These are phyloP conservation scores for Globisporangium perplexum DNA, from an alignment of 352 stramenopile species.

Conservation along the genomic window DNA sequence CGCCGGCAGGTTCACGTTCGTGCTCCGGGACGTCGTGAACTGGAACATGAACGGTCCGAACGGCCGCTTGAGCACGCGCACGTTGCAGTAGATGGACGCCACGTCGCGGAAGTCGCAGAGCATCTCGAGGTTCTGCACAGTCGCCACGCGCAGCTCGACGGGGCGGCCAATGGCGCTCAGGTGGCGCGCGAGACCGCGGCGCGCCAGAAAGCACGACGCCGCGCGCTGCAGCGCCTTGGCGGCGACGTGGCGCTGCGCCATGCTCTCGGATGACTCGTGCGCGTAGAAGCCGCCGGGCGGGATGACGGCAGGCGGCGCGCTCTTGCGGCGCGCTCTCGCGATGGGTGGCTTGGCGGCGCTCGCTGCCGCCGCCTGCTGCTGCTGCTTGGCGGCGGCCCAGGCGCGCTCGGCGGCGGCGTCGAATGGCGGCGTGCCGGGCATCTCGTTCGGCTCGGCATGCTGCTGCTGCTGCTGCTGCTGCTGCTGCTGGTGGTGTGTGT, in stretches of 20 bases:
- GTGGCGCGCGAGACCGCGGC: slow-evolving; percentile 22
- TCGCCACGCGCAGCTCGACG: slow-evolving; percentile 48
- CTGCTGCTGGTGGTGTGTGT: no score
- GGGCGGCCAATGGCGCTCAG: slow-evolving; percentile 57
- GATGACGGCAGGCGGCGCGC: background rate
- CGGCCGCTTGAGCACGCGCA: slow-evolving; percentile 81
- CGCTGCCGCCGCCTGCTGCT: no score
- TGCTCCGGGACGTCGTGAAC: slow-evolving; percentile 55
- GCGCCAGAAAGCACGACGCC: slow-evolving; percentile 32
- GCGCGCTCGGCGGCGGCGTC: slow-evolving; percentile 23
- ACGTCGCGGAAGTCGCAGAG: slow-evolving; percentile 77
- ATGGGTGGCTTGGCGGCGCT: background rate
- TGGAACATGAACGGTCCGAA: slow-evolving; percentile 87
- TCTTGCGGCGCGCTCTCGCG: background rate
- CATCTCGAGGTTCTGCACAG: slow-evolving; percentile 50
- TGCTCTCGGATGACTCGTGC: slow-evolving; percentile 21
- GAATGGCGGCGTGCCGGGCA: slow-evolving; percentile 68
- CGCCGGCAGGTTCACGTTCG: slow-evolving; percentile 46
- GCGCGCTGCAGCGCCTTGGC: slow-evolving; percentile 30
- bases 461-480: background rate
- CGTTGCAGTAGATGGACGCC: slow-evolving; percentile 58
- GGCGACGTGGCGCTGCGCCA: slow-evolving; percentile 29
- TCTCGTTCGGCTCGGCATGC: slow-evolving; percentile 11
- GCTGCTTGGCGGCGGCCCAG: slow-evolving; percentile 19
- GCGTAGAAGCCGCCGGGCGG: slow-evolving; percentile 6